These are phyloP conservation scores for Tolypocladium sp. DNA, from an alignment of 2,329 filamentous ascomycete species.

Conservation along the genomic window DNA sequence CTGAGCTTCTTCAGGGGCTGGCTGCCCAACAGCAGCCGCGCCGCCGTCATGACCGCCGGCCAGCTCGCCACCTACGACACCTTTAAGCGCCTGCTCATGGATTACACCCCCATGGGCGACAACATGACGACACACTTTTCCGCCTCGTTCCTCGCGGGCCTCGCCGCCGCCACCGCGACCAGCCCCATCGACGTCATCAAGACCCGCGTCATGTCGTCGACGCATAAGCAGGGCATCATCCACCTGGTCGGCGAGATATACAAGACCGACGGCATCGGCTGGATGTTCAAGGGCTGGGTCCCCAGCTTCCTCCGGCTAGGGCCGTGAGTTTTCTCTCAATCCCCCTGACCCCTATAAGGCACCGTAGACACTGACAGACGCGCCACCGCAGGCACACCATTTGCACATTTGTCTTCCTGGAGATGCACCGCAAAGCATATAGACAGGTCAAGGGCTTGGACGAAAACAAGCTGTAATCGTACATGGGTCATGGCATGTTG, in stretches of 20 bases:
- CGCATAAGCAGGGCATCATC: slow-evolving; percentile 39
- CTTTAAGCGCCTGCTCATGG: slow-evolving; percentile 63
- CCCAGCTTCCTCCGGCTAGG: slow-evolving; percentile 61
- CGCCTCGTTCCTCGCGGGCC: slow-evolving; percentile 67
- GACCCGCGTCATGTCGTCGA: slow-evolving; percentile 73
- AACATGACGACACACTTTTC: slow-evolving; percentile 70
- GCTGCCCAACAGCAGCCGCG: slow-evolving; percentile 71
- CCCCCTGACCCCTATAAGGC: not conserved
- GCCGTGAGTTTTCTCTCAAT: slow-evolving; percentile 36
- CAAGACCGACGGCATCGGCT: slow-evolving; percentile 60
- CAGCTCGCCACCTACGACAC: slow-evolving; percentile 80
- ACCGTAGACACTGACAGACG: slow-evolving; percentile 5
- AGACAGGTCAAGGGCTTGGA: slow-evolving; percentile 38
- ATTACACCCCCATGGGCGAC: slow-evolving; percentile 58
- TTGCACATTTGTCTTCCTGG: slow-evolving; percentile 76
- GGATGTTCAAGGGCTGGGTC: slow-evolving; percentile 89
- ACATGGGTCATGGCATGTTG: slow-evolving; percentile 5
- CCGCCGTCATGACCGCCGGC: slow-evolving; percentile 78
- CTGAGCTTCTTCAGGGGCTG: slow-evolving; percentile 74
- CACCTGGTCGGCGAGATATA: slow-evolving; percentile 59
- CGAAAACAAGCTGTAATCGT: slow-evolving; percentile 13
- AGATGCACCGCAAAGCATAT: slow-evolving; percentile 77
- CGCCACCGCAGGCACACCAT: slow-evolving; percentile 58
- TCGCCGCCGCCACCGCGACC: slow-evolving; percentile 77
- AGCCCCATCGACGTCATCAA: slow-evolving; percentile 85